Conservation (phyloP, 169 alveolate species). For the Plasmodium cynomolgi region DNA sequence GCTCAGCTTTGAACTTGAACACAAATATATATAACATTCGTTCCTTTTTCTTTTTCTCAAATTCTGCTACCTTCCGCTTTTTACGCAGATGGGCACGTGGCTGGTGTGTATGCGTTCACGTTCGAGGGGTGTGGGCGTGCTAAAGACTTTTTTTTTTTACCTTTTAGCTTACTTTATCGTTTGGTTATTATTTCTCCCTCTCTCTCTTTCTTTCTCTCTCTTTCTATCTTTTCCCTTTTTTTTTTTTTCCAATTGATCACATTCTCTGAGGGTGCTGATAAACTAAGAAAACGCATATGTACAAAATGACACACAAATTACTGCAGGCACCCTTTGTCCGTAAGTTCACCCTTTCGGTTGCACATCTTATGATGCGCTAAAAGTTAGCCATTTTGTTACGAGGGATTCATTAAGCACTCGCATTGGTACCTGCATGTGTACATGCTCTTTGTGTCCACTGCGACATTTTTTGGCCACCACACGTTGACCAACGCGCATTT, state of each 20-base stretch:
- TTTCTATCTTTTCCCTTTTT: not conserved
- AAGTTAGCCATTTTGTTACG: not conserved
- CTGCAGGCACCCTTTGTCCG: not conserved
- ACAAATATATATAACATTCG: not conserved
- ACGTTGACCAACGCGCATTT: not conserved
- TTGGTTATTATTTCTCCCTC: not conserved
- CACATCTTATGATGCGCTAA: not conserved
- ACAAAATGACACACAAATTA: not conserved
- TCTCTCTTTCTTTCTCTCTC: not conserved
- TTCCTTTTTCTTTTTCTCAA: not conserved
- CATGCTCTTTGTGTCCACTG: not conserved
- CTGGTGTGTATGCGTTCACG: not conserved
- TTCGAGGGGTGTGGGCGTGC: not conserved
- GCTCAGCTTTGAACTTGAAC: constrained; percentile 14
- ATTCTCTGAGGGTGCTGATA: not conserved
- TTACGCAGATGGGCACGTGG: not conserved
- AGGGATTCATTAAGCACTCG: not conserved
- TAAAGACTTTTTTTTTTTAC: not conserved
- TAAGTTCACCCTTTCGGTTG: not conserved
- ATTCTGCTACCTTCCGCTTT: not conserved
- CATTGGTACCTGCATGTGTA: not conserved
- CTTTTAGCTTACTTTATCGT: not conserved
- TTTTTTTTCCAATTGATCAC: not conserved
- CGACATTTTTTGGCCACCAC: not conserved
- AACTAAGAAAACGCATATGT: not conserved